Evolutionary conservation across 1,284 basidiomycete species (phyloP).

Genomic region (Chalciporus sp.): DNA sequence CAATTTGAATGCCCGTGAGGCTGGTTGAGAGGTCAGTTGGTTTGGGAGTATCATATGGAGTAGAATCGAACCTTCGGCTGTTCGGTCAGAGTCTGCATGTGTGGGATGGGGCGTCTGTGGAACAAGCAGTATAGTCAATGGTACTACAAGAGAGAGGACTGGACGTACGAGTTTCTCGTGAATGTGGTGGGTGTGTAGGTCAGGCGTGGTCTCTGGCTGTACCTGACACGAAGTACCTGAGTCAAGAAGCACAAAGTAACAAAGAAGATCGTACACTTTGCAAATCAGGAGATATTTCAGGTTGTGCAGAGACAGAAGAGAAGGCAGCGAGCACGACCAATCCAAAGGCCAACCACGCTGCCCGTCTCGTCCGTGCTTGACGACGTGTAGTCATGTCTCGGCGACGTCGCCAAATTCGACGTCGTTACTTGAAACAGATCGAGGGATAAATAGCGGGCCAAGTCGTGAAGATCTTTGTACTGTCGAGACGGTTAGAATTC

Average conservation of each 20-base stretch:
- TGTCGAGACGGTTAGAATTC: not conserved
- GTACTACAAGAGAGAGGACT: not conserved
- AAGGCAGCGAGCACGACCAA: constrained; percentile 50
- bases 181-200: constrained; percentile 5
- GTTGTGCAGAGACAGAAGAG: constrained; percentile 40
- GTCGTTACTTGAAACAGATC: not conserved
- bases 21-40: constrained; percentile 38
- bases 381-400: constrained; percentile 21
- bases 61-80: constrained; percentile 47
- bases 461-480: not conserved
- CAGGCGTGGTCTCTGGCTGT: constrained; percentile 11
- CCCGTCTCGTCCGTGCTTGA: constrained; percentile 46
- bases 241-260: not conserved
- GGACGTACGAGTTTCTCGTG: constrained; percentile 22
- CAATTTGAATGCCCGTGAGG: constrained; percentile 70
- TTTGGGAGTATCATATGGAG: not conserved
- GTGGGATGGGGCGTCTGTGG: constrained; percentile 17
- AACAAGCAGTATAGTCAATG: not conserved
- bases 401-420: not conserved
- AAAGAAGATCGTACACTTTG: constrained; percentile 22
- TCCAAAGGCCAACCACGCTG: constrained; percentile 61
- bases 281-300: constrained; percentile 24
- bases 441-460: not conserved
- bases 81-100: constrained; percentile 40
- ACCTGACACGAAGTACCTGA: constrained; percentile 9